Evolutionary conservation across 164 flowering plant genomes (phyloP).

Genomic region (Houttuynia cordata): DNA sequence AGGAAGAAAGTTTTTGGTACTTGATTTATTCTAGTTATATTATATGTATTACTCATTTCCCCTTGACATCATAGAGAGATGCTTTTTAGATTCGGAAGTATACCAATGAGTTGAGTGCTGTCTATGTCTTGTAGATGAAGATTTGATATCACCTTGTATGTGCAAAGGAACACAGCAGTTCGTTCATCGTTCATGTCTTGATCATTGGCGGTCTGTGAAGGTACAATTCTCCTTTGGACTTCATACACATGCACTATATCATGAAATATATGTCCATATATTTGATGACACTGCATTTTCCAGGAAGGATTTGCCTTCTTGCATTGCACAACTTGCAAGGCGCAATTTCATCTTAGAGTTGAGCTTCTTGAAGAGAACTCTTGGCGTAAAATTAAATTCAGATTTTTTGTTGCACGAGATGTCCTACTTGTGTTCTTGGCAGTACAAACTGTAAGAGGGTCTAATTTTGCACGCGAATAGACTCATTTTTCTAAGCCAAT

Average conservation of each 20-base stretch:
- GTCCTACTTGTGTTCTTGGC: conserved; percentile 32
- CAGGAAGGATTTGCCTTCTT: conserved; percentile 97
- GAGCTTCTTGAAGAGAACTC: conserved; percentile 54
- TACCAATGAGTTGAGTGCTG: not conserved
- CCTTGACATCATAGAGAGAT: not conserved
- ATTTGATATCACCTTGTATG: conserved; percentile 86
- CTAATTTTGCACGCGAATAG: no score
- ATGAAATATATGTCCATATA: not conserved
- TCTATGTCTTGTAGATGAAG: conserved; percentile 38
- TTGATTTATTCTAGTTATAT: not conserved
- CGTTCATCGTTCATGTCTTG: conserved; percentile 90
- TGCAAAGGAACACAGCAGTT: conserved; percentile 97
- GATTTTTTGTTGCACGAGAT: conserved; percentile 88
- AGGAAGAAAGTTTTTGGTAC: not conserved
- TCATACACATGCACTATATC: not conserved
- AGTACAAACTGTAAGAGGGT: conserved; percentile 1
- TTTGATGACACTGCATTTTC: not conserved
- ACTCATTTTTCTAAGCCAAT: no score
- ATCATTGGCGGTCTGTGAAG: conserved; percentile 97
- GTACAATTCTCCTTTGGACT: conserved; percentile 15
- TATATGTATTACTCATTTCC: not conserved
- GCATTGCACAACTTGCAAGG: conserved; percentile 96
- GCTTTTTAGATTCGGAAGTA: not conserved
- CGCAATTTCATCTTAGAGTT: conserved; percentile 78
- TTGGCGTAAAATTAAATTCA: conserved; percentile 83